phyloP scores from a whole-genome alignment of 139 green algal genomes.

The Axilococcus clingmanii region DNA sequence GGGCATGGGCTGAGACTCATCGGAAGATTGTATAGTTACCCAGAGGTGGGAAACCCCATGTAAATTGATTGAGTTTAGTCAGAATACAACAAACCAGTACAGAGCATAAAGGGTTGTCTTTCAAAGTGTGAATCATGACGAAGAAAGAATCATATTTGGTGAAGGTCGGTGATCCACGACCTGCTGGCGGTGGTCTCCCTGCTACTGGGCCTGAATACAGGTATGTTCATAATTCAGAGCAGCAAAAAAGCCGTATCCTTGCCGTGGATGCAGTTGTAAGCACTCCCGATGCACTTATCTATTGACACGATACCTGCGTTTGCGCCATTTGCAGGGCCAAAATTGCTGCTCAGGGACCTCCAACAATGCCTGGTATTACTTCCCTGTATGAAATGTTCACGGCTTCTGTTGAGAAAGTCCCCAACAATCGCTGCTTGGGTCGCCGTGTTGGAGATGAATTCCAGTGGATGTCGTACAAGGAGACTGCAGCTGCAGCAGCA shows the following conservation, averaged over 20 bases:
- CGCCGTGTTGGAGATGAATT: slow-evolving; percentile 22
- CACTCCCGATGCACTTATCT: no score
- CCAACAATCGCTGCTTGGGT: slow-evolving; percentile 42
- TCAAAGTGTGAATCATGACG: not conserved
- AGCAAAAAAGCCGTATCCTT: no score
- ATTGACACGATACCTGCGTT: not conserved
- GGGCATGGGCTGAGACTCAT: not conserved
- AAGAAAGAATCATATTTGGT: slow-evolving; percentile 5
- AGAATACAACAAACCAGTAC: not conserved
- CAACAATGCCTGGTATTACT: slow-evolving; percentile 21
- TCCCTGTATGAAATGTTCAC: slow-evolving; percentile 73
- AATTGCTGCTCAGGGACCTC: slow-evolving; percentile 49
- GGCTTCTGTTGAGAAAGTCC: slow-evolving; percentile 37
- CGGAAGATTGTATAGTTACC: not conserved
- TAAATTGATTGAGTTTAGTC: not conserved
- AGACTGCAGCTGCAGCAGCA: slow-evolving; percentile 19
- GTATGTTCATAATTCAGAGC: slow-evolving; percentile 3
- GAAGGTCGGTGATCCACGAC: slow-evolving; percentile 8
- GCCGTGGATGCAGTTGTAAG: no score
- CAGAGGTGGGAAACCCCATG: not conserved
- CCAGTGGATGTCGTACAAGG: slow-evolving; percentile 38
- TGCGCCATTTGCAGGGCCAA: slow-evolving; percentile 2
- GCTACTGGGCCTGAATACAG: slow-evolving; percentile 18
- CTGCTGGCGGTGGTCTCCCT: slow-evolving; percentile 4
- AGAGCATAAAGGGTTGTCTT: not conserved